Evolutionary conservation across 2,329 filamentous ascomycete genomes (phyloP).

Genomic region (Lachnellula suecica): DNA sequence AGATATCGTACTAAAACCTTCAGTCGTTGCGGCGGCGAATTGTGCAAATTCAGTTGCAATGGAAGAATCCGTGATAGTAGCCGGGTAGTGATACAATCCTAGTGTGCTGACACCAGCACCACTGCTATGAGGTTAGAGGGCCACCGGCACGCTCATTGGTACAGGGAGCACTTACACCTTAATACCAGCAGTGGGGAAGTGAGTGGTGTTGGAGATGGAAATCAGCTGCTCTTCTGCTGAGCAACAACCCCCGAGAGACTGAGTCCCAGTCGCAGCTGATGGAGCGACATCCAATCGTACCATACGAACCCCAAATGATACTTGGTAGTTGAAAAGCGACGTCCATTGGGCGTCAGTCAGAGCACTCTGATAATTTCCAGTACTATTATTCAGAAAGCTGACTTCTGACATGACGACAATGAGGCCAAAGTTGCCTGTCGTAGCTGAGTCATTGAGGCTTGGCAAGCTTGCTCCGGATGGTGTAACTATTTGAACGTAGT

Average conservation of each 20-base stretch:
- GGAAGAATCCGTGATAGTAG: conserved; percentile 50
- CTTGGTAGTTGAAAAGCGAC: conserved; percentile 56
- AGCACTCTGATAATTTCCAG: conserved; percentile 24
- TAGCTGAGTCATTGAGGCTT: conserved; percentile 44
- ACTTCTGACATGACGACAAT: conserved; percentile 44
- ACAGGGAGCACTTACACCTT: conserved; percentile 41
- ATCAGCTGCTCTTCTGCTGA: conserved; percentile 48
- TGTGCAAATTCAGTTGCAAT: conserved; percentile 53
- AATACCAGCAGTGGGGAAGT: conserved; percentile 54
- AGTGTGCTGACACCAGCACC: conserved; percentile 46
- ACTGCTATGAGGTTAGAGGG: conserved; percentile 13
- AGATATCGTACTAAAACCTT: conserved; percentile 39
- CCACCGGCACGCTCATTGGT: neutral
- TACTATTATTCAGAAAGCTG: conserved; percentile 48
- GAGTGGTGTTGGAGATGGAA: conserved; percentile 51
- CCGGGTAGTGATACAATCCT: conserved; percentile 60
- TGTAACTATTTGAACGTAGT: conserved; percentile 53
- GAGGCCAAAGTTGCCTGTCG: conserved; percentile 56
- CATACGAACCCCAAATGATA: conserved; percentile 57
- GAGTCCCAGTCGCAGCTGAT: conserved; percentile 45
- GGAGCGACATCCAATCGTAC: conserved; percentile 60
- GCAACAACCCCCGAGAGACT: conserved; percentile 44
- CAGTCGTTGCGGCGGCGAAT: conserved; percentile 49
- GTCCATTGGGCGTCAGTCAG: conserved; percentile 57
- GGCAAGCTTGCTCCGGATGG: conserved; percentile 52